Conservation (phyloP, 208 protist species). For the Dictyostelium gargantuum region DNA sequence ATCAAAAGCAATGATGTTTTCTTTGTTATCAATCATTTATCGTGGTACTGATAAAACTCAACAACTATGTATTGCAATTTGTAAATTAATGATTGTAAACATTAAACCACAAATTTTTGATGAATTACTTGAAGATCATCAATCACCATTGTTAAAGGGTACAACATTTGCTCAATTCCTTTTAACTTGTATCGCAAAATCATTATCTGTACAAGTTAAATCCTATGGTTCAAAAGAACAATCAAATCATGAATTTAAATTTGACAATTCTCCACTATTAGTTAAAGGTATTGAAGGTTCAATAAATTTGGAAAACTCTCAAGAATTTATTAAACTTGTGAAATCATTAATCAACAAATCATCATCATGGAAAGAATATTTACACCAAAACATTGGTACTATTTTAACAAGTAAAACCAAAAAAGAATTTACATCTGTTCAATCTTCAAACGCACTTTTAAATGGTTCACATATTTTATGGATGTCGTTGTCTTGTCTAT, state of each 20-base stretch:
- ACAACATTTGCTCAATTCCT: not conserved
- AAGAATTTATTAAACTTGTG: not conserved
- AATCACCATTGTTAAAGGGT: no score
- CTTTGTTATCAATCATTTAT: constrained; percentile 14
- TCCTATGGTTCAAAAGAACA: not conserved
- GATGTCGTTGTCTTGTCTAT: not conserved
- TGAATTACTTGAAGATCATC: not conserved
- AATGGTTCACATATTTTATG: not conserved
- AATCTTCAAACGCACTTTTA: not conserved
- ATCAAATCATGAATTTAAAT: not conserved
- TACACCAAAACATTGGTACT: not conserved
- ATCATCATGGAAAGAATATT: constrained; percentile 16
- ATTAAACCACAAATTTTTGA: constrained; percentile 29
- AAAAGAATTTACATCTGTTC: not conserved
- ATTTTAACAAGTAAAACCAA: not conserved
- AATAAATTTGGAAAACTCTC: not conserved
- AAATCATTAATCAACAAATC: constrained; percentile 3
- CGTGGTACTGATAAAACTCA: not conserved
- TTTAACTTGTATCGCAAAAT: not conserved
- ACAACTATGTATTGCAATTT: constrained; percentile 7
- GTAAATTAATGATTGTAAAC: constrained; percentile 22
- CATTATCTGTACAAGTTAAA: constrained; percentile 21
- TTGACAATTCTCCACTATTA: not conserved
- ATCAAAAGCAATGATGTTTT: constrained; percentile 28
- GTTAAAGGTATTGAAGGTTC: not conserved